These are phyloP conservation scores for Atractiella rhizophila DNA, from an alignment of 768 basidiomycete species.

Conservation along the genomic window DNA sequence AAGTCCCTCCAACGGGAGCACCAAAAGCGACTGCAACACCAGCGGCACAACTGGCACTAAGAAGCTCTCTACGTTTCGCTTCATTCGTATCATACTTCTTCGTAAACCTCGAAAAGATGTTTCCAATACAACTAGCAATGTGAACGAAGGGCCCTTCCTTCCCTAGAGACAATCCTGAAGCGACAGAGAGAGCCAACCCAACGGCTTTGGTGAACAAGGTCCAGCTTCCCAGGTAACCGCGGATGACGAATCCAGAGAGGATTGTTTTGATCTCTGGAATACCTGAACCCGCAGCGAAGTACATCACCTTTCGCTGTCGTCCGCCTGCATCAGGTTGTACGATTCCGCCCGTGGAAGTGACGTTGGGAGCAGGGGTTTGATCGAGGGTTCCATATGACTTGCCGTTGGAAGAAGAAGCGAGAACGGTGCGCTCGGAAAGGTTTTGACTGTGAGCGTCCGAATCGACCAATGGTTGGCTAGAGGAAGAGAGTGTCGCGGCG, in stretches of 20 bases:
- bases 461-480: no score
- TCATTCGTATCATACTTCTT: conserved; percentile 86
- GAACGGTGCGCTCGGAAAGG: no score
- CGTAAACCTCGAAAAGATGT: conserved; percentile 66
- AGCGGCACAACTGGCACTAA: conserved; percentile 87
- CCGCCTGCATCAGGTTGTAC: not conserved
- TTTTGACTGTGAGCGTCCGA: no score
- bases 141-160: conserved; percentile 55
- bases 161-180: conserved; percentile 69
- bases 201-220: conserved; percentile 67
- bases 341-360: no score
- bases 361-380: conserved; percentile 13
- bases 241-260: conserved; percentile 81
- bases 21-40: conserved; percentile 95
- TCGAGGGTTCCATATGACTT: conserved; percentile 3
- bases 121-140: conserved; percentile 74
- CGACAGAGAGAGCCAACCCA: conserved; percentile 70
- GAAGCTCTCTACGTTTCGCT: conserved; percentile 79
- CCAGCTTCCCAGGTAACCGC: conserved; percentile 79
- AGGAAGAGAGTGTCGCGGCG: conserved; percentile 23
- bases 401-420: no score
- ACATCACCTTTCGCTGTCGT: conserved; percentile 11
- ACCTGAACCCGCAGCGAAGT: conserved; percentile 60
- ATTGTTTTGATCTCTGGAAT: conserved; percentile 95
- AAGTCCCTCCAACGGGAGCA: conserved; percentile 47